Evolutionary conservation across 2,329 filamentous ascomycete genomes (phyloP).

Genomic region (Hymenoscyphus scutula): DNA sequence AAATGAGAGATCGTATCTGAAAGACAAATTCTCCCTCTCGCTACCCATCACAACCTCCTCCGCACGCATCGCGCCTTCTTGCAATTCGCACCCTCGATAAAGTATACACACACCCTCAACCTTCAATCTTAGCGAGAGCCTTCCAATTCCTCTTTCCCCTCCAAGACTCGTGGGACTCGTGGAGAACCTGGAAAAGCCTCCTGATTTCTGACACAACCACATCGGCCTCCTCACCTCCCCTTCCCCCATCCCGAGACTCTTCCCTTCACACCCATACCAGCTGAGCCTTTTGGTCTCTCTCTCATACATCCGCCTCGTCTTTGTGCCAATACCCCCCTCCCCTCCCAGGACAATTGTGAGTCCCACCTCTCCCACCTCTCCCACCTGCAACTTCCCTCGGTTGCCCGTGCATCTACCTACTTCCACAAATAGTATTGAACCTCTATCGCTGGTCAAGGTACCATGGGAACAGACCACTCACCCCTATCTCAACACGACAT

Average conservation of each 20-base stretch:
- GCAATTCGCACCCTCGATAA: not conserved
- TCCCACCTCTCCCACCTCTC: not conserved
- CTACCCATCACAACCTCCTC: not conserved
- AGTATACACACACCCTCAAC: too few relatives aligned
- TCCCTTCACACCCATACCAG: not conserved
- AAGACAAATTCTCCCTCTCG: not conserved
- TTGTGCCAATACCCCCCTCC: not conserved
- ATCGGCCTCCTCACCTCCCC: not conserved
- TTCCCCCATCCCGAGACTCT: not conserved
- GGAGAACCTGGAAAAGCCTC: not conserved
- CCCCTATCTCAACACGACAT: not conserved
- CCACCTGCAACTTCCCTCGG: not conserved
- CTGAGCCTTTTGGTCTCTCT: not conserved
- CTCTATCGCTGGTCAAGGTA: constrained; percentile 2
- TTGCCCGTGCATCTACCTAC: constrained; percentile 1
- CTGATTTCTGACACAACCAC: not conserved
- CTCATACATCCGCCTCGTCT: not conserved
- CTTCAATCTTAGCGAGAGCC: not conserved
- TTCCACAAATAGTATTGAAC: not conserved
- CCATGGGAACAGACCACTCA: not conserved
- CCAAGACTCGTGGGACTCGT: not conserved
- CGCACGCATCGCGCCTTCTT: not conserved
- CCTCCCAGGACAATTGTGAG: not conserved
- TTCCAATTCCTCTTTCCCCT: not conserved
- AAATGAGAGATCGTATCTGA: not conserved